These are phyloP conservation scores for Ilyonectria sp. DNA, from an alignment of 2,329 filamentous ascomycete genomes.

Conservation along the genomic window DNA sequence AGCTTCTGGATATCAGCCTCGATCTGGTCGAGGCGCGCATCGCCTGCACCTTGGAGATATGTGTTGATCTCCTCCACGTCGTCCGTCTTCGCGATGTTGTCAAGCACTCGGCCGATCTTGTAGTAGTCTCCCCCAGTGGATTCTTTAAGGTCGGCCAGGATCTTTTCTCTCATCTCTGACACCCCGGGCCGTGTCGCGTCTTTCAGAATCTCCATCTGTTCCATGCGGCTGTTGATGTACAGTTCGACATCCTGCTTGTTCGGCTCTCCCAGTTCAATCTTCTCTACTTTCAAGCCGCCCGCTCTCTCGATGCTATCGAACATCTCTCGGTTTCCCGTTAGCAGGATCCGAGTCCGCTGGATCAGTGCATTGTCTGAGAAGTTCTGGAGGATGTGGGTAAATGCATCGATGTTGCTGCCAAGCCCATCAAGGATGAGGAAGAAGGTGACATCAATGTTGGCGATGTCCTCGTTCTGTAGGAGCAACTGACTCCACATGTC, in stretches of 20 bases:
- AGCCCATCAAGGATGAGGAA: conserved; percentile 52
- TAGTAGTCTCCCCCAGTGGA: conserved; percentile 30
- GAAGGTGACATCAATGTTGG: conserved; percentile 50
- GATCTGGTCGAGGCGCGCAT: conserved; percentile 51
- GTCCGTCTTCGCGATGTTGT: conserved; percentile 52
- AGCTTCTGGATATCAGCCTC: conserved; percentile 51
- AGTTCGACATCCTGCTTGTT: conserved; percentile 50
- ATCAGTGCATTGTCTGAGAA: conserved; percentile 37
- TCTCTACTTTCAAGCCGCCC: conserved; percentile 37
- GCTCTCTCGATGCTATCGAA: conserved; percentile 33
- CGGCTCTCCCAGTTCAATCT: conserved; percentile 44
- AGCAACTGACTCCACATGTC: conserved; percentile 52
- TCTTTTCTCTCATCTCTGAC: conserved; percentile 51
- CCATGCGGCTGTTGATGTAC: conserved; percentile 50
- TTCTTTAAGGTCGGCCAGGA: conserved; percentile 31
- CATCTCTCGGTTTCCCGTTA: conserved; percentile 44
- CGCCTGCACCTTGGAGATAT: conserved; percentile 49
- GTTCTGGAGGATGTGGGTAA: conserved; percentile 45
- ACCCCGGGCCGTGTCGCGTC: conserved; percentile 46
- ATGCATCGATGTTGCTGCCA: conserved; percentile 36
- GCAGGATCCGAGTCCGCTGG: conserved; percentile 46
- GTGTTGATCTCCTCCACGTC: conserved; percentile 53
- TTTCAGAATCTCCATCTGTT: conserved; percentile 50
- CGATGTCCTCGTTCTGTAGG: conserved; percentile 50
- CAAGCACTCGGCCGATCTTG: conserved; percentile 41